phyloP scores from a whole-genome alignment of 1,139 yeast species.

The Sugiyamaella novakii region DNA sequence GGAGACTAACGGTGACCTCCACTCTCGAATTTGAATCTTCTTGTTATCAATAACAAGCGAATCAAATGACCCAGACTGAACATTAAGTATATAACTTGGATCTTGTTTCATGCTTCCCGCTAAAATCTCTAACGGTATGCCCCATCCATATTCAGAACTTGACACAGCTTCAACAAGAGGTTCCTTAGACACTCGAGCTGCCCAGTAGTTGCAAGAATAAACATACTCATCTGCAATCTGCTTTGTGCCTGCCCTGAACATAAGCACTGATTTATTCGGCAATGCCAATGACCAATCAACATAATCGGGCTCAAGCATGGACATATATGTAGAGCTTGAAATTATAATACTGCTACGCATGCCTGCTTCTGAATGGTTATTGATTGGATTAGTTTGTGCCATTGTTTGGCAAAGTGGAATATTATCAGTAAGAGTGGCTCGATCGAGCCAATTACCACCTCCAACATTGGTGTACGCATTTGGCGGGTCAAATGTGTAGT shows the following conservation, averaged over 20 bases:
- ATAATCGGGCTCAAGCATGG: conserved; percentile 20
- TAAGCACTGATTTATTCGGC: conserved; percentile 40
- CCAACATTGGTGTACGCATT: conserved; percentile 46
- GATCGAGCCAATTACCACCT: conserved; percentile 66
- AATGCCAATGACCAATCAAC: conserved; percentile 42
- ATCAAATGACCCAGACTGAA: conserved; percentile 31
- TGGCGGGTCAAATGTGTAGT: conserved; percentile 18
- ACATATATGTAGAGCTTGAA: conserved; percentile 20
- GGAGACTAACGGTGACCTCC: conserved; percentile 40
- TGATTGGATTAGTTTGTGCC: conserved; percentile 37
- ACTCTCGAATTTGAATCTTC: conserved; percentile 35
- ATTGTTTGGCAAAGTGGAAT: conserved; percentile 40
- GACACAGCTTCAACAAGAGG: conserved; percentile 67
- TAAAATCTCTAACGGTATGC: conserved; percentile 34
- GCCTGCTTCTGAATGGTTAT: conserved; percentile 25
- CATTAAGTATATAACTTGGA: conserved; percentile 14
- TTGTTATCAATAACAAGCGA: conserved; percentile 31
- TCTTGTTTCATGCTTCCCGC: not conserved
- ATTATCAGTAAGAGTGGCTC: conserved; percentile 40
- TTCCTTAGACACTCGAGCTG: conserved; percentile 77
- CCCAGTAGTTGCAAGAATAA: conserved; percentile 87
- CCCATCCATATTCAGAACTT: conserved; percentile 86
- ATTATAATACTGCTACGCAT: conserved; percentile 22
- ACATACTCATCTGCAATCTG: conserved; percentile 73
- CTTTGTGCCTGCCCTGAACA: conserved; percentile 57